Evolutionary conservation across 225 moss, liverwort and hornwort species (phyloP).

Genomic region (Bryoerythrophyllum caledonicum): DNA sequence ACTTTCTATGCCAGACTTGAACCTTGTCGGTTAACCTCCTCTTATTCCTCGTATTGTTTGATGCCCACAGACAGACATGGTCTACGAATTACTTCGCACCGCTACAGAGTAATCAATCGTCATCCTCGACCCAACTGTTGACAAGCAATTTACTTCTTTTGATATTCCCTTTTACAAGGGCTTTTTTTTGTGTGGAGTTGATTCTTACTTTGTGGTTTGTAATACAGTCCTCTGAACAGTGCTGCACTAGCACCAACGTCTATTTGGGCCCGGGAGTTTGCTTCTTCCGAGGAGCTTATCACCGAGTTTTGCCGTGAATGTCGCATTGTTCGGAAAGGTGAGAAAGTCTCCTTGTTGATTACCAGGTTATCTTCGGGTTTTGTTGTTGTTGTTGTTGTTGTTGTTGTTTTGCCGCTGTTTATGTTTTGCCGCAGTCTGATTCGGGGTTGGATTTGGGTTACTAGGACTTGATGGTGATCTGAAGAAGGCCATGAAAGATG

Average conservation of each 20-base stretch:
- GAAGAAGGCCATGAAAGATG: conserved; percentile 87
- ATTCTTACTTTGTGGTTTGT: conserved; percentile 1
- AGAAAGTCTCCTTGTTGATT: not conserved
- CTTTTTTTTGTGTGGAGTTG: not conserved
- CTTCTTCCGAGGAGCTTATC: conserved; percentile 71
- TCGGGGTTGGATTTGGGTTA: not conserved
- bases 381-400: not conserved
- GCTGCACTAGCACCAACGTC: conserved; percentile 70
- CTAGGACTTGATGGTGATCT: conserved; percentile 81
- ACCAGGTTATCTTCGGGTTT: not conserved
- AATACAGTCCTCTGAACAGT: conserved; percentile 34
- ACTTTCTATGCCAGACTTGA: not conserved
- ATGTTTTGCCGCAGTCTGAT: not conserved
- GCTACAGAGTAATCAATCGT: conserved; percentile 53
- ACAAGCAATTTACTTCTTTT: not conserved
- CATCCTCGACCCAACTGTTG: not conserved
- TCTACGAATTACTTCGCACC: conserved; percentile 80
- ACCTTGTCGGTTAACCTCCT: not conserved
- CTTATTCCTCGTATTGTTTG: conserved; percentile 9
- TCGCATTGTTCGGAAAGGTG: conserved; percentile 81
- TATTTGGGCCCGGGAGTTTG: conserved; percentile 75
- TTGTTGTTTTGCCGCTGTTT: not conserved
- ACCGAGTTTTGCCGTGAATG: conserved; percentile 83
- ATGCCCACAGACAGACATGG: conserved; percentile 80
- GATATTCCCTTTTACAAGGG: not conserved